Evolutionary conservation across 2,329 filamentous ascomycete species (phyloP).

Genomic region (Monilinia polystroma): DNA sequence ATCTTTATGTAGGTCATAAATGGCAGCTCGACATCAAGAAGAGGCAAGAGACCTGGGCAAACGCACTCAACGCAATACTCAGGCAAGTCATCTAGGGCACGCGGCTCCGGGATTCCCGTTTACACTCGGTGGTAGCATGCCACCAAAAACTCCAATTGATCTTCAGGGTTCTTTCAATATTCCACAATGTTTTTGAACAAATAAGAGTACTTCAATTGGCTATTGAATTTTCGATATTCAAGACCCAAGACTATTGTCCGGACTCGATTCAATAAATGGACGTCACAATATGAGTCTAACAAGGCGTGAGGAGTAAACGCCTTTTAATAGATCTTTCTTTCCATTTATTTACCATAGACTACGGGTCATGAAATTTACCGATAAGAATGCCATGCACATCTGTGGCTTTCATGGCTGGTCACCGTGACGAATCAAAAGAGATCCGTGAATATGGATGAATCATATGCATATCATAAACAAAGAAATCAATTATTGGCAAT

Average conservation of each 20-base stretch:
- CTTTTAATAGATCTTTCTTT: not conserved
- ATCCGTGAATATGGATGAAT: not conserved
- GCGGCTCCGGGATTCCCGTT: no score
- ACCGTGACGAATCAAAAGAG: constrained; percentile 6
- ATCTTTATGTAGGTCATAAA: not conserved
- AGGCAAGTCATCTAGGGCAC: no score
- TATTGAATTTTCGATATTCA: not conserved
- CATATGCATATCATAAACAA: constrained; percentile 3
- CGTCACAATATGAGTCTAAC: no score
- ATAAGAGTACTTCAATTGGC: not conserved
- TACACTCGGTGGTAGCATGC: no score
- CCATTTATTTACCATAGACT: not conserved
- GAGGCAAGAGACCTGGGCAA: no score
- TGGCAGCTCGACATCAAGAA: no score
- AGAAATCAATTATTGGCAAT: constrained; percentile 1
- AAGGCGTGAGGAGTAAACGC: not conserved
- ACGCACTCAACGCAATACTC: no score
- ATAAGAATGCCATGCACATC: not conserved
- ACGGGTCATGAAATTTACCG: not conserved
- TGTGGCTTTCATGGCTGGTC: constrained; percentile 1
- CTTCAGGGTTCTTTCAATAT: no score
- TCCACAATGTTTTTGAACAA: no score
- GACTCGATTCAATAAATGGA: no score
- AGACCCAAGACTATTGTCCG: no score
- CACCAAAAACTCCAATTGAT: no score